Conservation (phyloP, 495 filamentous ascomycete genomes). For the Darksidea phi region DNA sequence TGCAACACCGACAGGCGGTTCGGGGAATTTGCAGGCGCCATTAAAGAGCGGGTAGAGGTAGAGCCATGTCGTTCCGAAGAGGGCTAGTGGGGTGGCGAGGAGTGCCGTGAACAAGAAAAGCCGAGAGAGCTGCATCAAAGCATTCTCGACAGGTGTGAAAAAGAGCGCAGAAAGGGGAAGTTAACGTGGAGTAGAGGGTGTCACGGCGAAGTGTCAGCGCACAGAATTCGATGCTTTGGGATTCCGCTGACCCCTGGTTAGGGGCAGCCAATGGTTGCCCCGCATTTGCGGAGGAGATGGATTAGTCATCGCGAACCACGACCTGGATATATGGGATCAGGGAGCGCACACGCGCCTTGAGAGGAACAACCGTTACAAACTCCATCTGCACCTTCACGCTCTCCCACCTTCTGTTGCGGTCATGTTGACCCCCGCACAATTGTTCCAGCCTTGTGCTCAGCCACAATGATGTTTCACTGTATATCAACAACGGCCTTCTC, state of each 20-base stretch:
- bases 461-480: no score
- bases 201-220: background rate
- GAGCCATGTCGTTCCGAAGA: slow-evolving; percentile 70
- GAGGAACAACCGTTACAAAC: no score
- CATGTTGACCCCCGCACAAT: no score
- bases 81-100: slow-evolving; percentile 66
- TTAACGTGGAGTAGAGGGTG: background rate
- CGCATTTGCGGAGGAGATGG: background rate
- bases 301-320: no score
- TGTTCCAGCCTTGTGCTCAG: no score
- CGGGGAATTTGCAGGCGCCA: slow-evolving; percentile 75
- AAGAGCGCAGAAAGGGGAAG: background rate
- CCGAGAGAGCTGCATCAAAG: slow-evolving; percentile 45
- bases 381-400: no score
- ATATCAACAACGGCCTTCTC: no score
- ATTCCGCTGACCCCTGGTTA: background rate
- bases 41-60: slow-evolving; percentile 86
- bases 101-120: slow-evolving; percentile 39
- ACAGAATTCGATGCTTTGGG: background rate
- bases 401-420: no score
- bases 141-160: slow-evolving; percentile 22
- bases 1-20: slow-evolving; percentile 42
- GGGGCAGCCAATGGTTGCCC: background rate
- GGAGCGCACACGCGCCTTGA: no score
- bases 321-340: background rate